Evolutionary conservation across 1,284 basidiomycete genomes (phyloP), one percentile per base, ranked within the genome.

Genomic region (Microstroma glucosiphilum): DNA sequence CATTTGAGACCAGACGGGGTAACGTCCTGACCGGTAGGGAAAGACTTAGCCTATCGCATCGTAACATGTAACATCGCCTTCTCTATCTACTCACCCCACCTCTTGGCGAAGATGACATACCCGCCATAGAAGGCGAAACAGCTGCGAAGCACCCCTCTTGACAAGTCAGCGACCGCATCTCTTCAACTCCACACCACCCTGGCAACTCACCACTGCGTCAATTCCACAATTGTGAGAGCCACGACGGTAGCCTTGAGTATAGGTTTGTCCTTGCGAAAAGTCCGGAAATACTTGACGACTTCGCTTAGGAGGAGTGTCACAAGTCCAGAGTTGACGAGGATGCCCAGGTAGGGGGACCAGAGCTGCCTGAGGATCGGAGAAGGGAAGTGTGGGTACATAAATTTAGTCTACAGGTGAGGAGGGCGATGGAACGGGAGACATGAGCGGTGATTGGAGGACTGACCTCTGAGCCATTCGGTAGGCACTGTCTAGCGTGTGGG

Each of bases 81-180:
- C 2, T 12, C 6, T 21, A 4, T 12, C 17, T 21, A 48, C 43
- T 48, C 43, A 26, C 51, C 51, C 21, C 51, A 25, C 15, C 25
- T 17, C 15, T 54, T 15, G 6, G 25, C 51, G 15, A 54, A 25
- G 17, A 54, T 13, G 51, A 26, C 25, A 26, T 54, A 54, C 21
- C 51, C 51, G 51, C 17, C 51, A 26, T 54, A 54, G 51, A 54
- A 54, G 21, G 51, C 13, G 19, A 54, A 54, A 25, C n/a, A 15
- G 51, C 51, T 54, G 21, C 13, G 51, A 7, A 54, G 12, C 21
- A n/a, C 6, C 4, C 15, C 17, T 17, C 6, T 17, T 12, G 43
- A 17, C 43, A 17, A 12, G 4, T 48, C 17, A 21, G 43, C 43
- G 43, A 21, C 4, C 43, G 3, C 43, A 21, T 48, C 43, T 9